These are phyloP conservation scores for Nicotiana knightiana DNA, from an alignment of 257 asterid species.

Conservation along the genomic window DNA sequence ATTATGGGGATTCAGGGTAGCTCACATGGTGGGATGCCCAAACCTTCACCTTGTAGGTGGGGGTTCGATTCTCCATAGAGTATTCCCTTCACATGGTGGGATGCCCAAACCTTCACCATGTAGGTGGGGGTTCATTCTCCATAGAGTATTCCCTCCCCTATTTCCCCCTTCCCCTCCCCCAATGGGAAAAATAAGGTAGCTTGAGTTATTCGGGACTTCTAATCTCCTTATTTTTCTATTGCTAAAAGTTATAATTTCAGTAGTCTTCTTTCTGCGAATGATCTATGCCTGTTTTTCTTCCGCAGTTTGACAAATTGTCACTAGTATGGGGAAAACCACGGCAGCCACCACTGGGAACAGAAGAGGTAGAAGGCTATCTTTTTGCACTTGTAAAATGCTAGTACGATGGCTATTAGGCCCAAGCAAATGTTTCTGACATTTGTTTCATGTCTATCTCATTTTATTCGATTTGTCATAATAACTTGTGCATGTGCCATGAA, in stretches of 20 bases:
- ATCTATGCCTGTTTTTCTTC: background rate
- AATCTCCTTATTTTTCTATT: background rate
- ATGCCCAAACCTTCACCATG: background rate
- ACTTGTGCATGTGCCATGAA: background rate
- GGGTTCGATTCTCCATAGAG: background rate
- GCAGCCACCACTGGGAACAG: constrained; percentile 69
- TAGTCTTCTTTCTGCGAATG: background rate
- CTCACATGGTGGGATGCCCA: background rate
- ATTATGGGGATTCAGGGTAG: background rate
- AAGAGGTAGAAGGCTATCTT: constrained; percentile 50
- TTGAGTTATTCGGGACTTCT: background rate
- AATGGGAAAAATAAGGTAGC: background rate
- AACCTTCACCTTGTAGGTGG: background rate
- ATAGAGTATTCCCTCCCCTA: background rate
- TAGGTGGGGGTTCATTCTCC: background rate
- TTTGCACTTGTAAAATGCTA: constrained; percentile 3
- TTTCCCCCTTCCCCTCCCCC: background rate
- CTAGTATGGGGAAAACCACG: constrained; percentile 99
- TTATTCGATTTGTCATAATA: background rate
- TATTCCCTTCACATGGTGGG: background rate
- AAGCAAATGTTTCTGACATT: background rate
- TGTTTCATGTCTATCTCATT: background rate
- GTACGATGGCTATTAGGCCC: background rate
- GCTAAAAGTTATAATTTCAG: background rate
- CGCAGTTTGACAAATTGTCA: constrained; percentile 72